A percentile compares a stretch with the other conserved stretches of the same genome.
Conservation (phyloP, 164 flowering plant genomes). For the Macadamia tetraphylla region DNA sequence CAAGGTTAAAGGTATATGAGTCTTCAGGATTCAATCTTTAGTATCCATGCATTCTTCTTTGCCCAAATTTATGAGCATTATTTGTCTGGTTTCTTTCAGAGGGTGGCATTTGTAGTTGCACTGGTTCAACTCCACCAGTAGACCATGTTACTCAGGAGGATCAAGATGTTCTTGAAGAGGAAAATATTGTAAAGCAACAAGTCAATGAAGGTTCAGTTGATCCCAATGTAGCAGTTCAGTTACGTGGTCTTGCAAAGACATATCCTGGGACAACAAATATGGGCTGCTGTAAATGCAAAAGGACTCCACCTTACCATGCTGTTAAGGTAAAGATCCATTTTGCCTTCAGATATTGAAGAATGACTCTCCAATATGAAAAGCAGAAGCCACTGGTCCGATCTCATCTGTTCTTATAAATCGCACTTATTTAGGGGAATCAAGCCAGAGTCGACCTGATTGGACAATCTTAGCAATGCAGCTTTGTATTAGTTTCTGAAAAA, state of each 20-base stretch:
- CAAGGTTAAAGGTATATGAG: slow-evolving; percentile 59
- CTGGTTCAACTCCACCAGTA: slow-evolving; percentile 44
- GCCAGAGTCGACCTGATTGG: too few species aligned
- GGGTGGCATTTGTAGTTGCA: slow-evolving; percentile 77
- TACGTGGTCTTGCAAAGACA: slow-evolving; percentile 80
- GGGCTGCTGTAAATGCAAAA: slow-evolving; percentile 71
- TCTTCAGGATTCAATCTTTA: slow-evolving; percentile 3
- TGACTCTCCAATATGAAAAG: not conserved
- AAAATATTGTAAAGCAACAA: slow-evolving; percentile 63
- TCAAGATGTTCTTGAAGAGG: slow-evolving; percentile 90
- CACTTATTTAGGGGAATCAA: too few species aligned
- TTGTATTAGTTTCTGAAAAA: too few species aligned
- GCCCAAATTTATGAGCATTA: not conserved
- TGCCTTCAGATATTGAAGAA: not conserved
- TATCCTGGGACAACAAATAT: slow-evolving; percentile 66
- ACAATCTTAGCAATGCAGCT: too few species aligned
- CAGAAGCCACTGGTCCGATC: too few species aligned
- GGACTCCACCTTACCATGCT: slow-evolving; percentile 79
- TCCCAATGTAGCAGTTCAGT: slow-evolving; percentile 77
- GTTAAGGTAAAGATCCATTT: slow-evolving; percentile 45
- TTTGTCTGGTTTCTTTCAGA: slow-evolving; percentile 33
- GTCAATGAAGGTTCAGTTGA: slow-evolving; percentile 39
- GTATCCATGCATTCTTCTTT: slow-evolving; percentile 1
- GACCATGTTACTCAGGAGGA: slow-evolving; percentile 61
- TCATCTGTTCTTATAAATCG: too few species aligned